Evolutionary conservation across 345 rosid genomes (phyloP), one percentile per base, ranked within the genome.

Genomic region (Psidium guajava): DNA sequence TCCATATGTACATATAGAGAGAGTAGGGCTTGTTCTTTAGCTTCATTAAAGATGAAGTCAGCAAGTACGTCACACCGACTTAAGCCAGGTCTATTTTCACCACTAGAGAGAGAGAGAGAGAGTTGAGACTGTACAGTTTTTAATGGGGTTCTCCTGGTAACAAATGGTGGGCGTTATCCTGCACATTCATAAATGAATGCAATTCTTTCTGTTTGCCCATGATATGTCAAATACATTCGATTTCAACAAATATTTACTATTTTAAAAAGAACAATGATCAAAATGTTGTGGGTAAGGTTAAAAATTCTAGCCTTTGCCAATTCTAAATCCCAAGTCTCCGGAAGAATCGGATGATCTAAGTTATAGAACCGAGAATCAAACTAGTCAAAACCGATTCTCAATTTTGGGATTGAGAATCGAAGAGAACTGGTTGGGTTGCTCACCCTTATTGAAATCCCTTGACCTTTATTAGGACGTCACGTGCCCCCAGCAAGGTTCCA

Each of bases 351-450:
- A 0, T 1, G 0, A 64, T 64, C 32, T 11, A 16, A 7, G 3
- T 22, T 8, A 64, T 28, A 8, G 8, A 8, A 8, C 0, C 15
- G 4, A 8, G 11, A 64, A 16, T 9, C 22, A 64, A 64, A 8
- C 22, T 11, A 15, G 0, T 59, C 1, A 59, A 59, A 28, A 28
- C 14, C 7, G 21, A 6, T 61, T 28, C 5, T 61, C 5, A 0
- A 0, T 15, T 61, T 61, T 8, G 20, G 20, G 16, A 64, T 64
- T 0, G 1, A 64, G 75, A 32, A 64, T 0, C 0, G 0, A 0
- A 64, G 5, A 1, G 9, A 36, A 64, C 32, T 28, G 8, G 42
- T 42, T 0, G 5, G 5, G 27, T 27, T 27, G 74, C 21, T 61
- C 10, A 61, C 2, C 21, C 21, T 8, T 27, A 61, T 6, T 40